Percentiles rank a stretch among this genome's conserved stretches.
These are phyloP conservation scores for Geotrichum carabidarum DNA, from an alignment of 1,139 yeast species.

Conservation along the genomic window DNA sequence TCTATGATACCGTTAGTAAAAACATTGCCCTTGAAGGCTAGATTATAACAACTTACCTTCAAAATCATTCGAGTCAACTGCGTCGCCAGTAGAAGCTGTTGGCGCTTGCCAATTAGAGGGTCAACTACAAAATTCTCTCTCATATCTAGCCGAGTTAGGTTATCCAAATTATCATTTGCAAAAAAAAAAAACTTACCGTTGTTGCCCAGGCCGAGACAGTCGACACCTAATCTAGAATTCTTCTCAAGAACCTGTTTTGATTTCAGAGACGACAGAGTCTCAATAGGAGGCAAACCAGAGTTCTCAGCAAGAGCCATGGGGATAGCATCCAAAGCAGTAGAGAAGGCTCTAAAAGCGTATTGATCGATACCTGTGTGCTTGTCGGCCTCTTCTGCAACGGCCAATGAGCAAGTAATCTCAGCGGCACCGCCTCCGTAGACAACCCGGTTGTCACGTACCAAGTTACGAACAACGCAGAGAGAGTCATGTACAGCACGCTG, in stretches of 20 bases:
- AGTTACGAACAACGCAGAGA: conserved; percentile 92
- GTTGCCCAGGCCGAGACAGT: conserved; percentile 82
- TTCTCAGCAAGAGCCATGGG: conserved; percentile 96
- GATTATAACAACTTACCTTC: conserved; percentile 39
- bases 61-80: conserved; percentile 96
- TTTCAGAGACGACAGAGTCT: conserved; percentile 76
- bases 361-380: conserved; percentile 92
- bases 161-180: not conserved
- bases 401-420: conserved; percentile 86
- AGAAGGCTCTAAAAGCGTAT: conserved; percentile 93
- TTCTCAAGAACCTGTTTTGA: conserved; percentile 76
- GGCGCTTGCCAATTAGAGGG: conserved; percentile 94
- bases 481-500: conserved; percentile 95
- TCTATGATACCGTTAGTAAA: conserved; percentile 34
- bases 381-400: conserved; percentile 89
- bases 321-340: conserved; percentile 82
- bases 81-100: conserved; percentile 90
- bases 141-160: conserved; percentile 57
- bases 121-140: conserved; percentile 90
- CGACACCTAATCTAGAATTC: conserved; percentile 77
- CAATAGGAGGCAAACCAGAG: conserved; percentile 92
- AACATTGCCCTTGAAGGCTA: not conserved
- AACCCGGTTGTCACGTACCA: conserved; percentile 84
- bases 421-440: conserved; percentile 99
- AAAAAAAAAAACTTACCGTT: conserved; percentile 25